Evolutionary conservation across 1,139 yeast genomes (phyloP), one percentile per base, ranked within the genome.

Genomic region (Candida sp.): DNA sequence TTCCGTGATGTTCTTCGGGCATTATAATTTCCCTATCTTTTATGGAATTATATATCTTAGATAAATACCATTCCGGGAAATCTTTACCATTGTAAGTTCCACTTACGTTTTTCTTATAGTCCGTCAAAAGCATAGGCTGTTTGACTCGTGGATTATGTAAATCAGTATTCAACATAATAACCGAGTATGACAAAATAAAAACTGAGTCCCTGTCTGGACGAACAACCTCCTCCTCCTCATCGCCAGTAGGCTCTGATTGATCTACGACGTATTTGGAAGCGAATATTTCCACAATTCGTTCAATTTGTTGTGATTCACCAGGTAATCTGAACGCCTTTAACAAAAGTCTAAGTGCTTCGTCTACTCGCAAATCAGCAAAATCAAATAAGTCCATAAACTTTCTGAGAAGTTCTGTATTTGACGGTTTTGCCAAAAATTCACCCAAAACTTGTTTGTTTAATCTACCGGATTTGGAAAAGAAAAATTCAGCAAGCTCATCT

Each of bases 301-400:
- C 98, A 60, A 95, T 93, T 60, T 89, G 97, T 58, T 90, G 98
- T 0, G 97, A 84, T 64, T 95, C 99, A 41, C 99, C 99, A 0
- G 99, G 99, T 44, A 95, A 74, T 62, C 99, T 79, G 59, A 95
- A 93, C n/a, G 87, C 78, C 43, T 88, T 86, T 52, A 95, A 72
- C 49, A 95, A 64, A 43, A 88, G 77, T 54, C 99, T 76, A 45
- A 95, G 71, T 0, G 97, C 97, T 62, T 93, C 98, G 63, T 95
- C 99, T 2, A 95, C 90, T 55, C 99, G 75, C 52, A 87, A 70
- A 12, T 80, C 84, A 33, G 74, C 67, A 57, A 91, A 93, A 49
- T 91, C 95, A 63, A 91, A 86, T 44, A 81, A 65, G 4, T 73
- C 70, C 50, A 93, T 79, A 56, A 90, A 95, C 38, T 77, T 70